These are phyloP conservation scores for Exsudoporus frostii DNA, from an alignment of 768 basidiomycete genomes.

Conservation along the genomic window DNA sequence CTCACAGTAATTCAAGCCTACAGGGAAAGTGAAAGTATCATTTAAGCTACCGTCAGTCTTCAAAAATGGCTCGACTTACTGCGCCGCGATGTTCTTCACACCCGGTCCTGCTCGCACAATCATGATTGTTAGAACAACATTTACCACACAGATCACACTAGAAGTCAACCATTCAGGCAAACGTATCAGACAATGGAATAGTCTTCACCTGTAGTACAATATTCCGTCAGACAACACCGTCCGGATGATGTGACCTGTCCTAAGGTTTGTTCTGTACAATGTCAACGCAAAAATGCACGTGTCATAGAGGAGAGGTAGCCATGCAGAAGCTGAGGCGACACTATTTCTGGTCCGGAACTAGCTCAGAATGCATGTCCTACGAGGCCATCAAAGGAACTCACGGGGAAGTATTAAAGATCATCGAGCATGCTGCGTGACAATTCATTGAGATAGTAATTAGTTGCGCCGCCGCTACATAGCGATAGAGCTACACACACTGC, in stretches of 20 bases:
- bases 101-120: conserved; percentile 29
- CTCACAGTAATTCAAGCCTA: conserved; percentile 42
- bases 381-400: conserved; percentile 6
- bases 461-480: conserved; percentile 31
- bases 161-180: not conserved
- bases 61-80: conserved; percentile 10
- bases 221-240: conserved; percentile 33
- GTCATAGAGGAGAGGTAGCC: conserved; percentile 41
- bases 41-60: not conserved
- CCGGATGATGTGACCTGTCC: conserved; percentile 18
- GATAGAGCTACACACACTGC: conserved; percentile 10
- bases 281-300: conserved; percentile 35
- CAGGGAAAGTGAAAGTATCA: not conserved
- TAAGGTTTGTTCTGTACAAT: conserved; percentile 27
- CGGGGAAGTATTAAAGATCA: conserved; percentile 34
- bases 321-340: conserved; percentile 37
- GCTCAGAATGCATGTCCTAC: not conserved
- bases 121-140: conserved; percentile 38
- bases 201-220: conserved; percentile 34
- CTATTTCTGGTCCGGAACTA: conserved; percentile 11
- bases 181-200: not conserved
- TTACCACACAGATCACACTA: conserved; percentile 40
- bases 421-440: conserved; percentile 35
- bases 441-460: not conserved
- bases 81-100: conserved; percentile 37